A percentile compares a stretch with the other conserved stretches of the same genome.
Conservation (phyloP, 371 early-diverging fungal species). For the Mucor mucedo region DNA sequence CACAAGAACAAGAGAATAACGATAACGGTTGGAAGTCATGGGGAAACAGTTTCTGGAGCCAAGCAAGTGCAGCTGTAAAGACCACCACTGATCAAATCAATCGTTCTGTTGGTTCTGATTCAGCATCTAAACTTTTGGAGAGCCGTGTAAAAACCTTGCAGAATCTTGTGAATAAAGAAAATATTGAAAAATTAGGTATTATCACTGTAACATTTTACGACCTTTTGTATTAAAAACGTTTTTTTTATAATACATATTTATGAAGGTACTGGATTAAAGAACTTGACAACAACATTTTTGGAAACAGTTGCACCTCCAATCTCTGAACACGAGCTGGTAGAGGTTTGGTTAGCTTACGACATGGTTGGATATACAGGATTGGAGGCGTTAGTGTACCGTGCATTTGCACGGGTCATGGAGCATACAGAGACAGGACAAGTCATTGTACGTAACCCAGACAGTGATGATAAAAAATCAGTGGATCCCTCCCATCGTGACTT, state of each 20-base stretch:
- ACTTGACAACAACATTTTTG: slow-evolving; percentile 47
- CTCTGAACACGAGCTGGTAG: slow-evolving; percentile 71
- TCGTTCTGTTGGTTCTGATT: slow-evolving; percentile 30
- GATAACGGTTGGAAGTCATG: slow-evolving; percentile 50
- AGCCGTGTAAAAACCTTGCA: slow-evolving; percentile 58
- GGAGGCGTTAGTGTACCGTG: slow-evolving; percentile 63
- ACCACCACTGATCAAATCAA: slow-evolving; percentile 57
- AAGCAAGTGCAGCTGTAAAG: slow-evolving; percentile 58
- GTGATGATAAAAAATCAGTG: slow-evolving; percentile 32
- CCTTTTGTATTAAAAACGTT: neutral
- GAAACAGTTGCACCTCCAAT: slow-evolving; percentile 74
- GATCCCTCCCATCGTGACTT: slow-evolving; percentile 50
- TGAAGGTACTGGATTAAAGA: slow-evolving; percentile 41
- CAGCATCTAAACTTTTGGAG: slow-evolving; percentile 60
- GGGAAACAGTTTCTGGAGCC: slow-evolving; percentile 56
- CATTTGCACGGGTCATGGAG: slow-evolving; percentile 72
- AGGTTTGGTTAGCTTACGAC: slow-evolving; percentile 68
- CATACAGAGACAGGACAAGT: slow-evolving; percentile 73
- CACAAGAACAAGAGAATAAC: neutral
- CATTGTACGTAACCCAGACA: slow-evolving; percentile 58
- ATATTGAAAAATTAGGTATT: slow-evolving; percentile 60
- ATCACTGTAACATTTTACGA: neutral
- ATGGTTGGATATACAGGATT: slow-evolving; percentile 67
- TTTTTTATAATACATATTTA: neutral
- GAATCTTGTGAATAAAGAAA: slow-evolving; percentile 64